Percentiles rank a stretch among this genome's conserved stretches.
Evolutionary conservation across 768 basidiomycete species (phyloP).

Genomic region (Suillus cothurnatus): DNA sequence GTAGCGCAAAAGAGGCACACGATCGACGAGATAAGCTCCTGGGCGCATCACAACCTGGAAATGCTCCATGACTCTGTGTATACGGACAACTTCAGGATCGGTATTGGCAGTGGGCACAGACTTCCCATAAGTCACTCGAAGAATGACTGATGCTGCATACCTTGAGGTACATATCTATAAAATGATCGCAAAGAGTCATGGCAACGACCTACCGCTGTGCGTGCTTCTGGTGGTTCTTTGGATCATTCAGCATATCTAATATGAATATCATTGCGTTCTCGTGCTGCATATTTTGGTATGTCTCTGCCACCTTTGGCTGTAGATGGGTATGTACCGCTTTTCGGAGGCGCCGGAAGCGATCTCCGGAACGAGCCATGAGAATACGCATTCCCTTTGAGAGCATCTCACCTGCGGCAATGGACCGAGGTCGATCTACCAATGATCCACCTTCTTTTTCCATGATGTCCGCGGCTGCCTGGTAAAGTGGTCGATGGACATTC

Average conservation of each 20-base stretch:
- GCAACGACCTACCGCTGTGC: conserved; percentile 13
- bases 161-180: not conserved
- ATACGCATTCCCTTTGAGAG: not conserved
- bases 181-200: not conserved
- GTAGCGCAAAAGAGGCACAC: not conserved
- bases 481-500: not conserved
- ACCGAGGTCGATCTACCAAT: not conserved
- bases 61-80: not conserved
- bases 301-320: not conserved
- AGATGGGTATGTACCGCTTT: not conserved
- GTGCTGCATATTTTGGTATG: not conserved
- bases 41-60: not conserved
- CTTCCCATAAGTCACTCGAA: conserved; percentile 1
- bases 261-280: conserved; percentile 3
- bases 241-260: conserved; percentile 23
- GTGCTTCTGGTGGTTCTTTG: conserved; percentile 15
- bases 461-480: not conserved
- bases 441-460: not conserved
- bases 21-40: not conserved
- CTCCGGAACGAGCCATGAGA: conserved; percentile 4
- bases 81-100: not conserved
- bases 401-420: not conserved
- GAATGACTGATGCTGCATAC: not conserved
- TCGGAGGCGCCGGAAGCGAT: not conserved
- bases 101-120: not conserved